A percentile compares a stretch with the other conserved stretches of the same genome.
These are phyloP conservation scores for Kwoniella dejecticola DNA, from an alignment of 768 basidiomycete species.

Conservation along the genomic window DNA sequence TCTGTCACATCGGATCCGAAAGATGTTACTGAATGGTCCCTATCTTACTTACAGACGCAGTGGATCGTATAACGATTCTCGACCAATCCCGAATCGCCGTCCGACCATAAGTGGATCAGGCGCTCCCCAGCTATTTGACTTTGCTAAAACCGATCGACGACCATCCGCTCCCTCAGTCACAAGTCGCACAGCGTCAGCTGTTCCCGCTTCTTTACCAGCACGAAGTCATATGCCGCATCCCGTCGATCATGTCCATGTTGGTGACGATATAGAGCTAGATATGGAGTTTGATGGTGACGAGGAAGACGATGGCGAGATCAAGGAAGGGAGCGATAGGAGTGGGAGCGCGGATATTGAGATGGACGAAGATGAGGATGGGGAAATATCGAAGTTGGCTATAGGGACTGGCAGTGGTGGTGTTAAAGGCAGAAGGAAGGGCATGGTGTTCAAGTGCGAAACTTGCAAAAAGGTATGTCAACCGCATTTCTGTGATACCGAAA, in stretches of 20 bases:
- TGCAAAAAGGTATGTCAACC: conserved; percentile 77
- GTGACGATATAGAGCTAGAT: conserved; percentile 51
- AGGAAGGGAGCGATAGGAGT: conserved; percentile 30
- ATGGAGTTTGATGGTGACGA: conserved; percentile 47
- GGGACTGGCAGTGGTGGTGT: conserved; percentile 54
- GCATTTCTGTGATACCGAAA: not conserved
- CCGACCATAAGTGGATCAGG: conserved; percentile 30
- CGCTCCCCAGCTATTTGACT: conserved; percentile 48
- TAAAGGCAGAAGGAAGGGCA: conserved; percentile 72
- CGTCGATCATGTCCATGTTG: conserved; percentile 2
- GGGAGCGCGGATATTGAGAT: conserved; percentile 43
- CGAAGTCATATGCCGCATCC: conserved; percentile 16
- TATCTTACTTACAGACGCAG: conserved; percentile 12
- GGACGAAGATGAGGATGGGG: conserved; percentile 45
- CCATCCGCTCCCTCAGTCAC: conserved; percentile 19
- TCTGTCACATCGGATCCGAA: no score
- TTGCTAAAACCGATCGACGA: conserved; percentile 49
- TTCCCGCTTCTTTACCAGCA: conserved; percentile 40
- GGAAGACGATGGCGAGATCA: conserved; percentile 32
- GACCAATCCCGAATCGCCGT: conserved; percentile 36
- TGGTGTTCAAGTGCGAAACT: conserved; percentile 87
- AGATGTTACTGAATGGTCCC: no score
- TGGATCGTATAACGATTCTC: conserved; percentile 31
- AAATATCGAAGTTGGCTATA: conserved; percentile 43
- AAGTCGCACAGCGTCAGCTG: conserved; percentile 20